phyloP scores from a whole-genome alignment of 1,139 yeast species.

The Petasospora rhodanensis region DNA sequence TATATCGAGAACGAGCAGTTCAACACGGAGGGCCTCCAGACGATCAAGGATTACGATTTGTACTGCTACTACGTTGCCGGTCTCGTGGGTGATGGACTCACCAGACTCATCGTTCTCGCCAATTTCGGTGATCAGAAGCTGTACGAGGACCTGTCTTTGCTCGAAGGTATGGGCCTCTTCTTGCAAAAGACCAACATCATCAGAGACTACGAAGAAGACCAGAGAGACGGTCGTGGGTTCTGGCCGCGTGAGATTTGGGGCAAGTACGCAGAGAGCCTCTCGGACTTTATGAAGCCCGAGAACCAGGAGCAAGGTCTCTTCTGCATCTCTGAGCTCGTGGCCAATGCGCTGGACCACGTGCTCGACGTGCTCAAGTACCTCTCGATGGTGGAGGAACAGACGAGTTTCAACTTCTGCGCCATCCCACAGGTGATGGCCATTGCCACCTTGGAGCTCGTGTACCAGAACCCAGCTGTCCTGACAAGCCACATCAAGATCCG shows the following conservation, averaged over 20 bases:
- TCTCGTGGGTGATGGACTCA: constrained; percentile 92
- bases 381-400: constrained; percentile 72
- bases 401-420: constrained; percentile 87
- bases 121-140: constrained; percentile 52
- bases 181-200: constrained; percentile 94
- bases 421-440: constrained; percentile 99
- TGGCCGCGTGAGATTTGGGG: constrained; percentile 97
- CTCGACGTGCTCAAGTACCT: constrained; percentile 75
- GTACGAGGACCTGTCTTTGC: constrained; percentile 49
- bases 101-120: constrained; percentile 72
- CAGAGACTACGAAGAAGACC: constrained; percentile 91
- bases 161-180: constrained; percentile 91
- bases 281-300: constrained; percentile 49
- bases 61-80: constrained; percentile 99
- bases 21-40: constrained; percentile 72
- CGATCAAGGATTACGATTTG: constrained; percentile 76
- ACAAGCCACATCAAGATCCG: constrained; percentile 78
- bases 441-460: constrained; percentile 84
- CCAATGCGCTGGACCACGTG: constrained; percentile 75
- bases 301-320: constrained; percentile 53
- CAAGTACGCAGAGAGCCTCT: constrained; percentile 62
- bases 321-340: constrained; percentile 79
- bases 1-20: constrained; percentile 77
- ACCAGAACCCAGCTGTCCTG: constrained; percentile 74
- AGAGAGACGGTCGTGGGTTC: constrained; percentile 87